phyloP scores from a whole-genome alignment of 305 asterid genomes.

The Fraxinus albicans region DNA sequence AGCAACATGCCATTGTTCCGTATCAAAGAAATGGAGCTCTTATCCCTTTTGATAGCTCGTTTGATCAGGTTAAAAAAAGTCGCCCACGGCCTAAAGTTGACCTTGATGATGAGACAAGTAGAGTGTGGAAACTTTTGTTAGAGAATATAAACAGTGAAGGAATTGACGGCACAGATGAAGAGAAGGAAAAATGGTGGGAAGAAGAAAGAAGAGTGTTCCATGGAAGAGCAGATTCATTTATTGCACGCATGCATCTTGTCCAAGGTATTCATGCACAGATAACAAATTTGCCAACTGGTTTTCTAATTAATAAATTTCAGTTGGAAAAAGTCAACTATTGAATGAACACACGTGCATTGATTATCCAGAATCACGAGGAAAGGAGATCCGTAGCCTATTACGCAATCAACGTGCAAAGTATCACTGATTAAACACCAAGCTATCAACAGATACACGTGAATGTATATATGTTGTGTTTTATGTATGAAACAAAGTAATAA shows the following conservation, averaged over 20 bases:
- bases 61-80: slow-evolving; percentile 46
- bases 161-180: slow-evolving; percentile 84
- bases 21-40: slow-evolving; percentile 64
- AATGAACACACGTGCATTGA: background rate
- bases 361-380: background rate
- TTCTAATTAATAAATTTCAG: slow-evolving; percentile 9
- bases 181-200: slow-evolving; percentile 93
- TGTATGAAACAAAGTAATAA: background rate
- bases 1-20: slow-evolving; percentile 64
- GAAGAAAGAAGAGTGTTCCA: slow-evolving; percentile 84
- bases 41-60: slow-evolving; percentile 55
- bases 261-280: slow-evolving; percentile 59
- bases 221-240: slow-evolving; percentile 91
- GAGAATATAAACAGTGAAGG: slow-evolving; percentile 94
- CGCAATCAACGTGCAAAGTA: background rate
- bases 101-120: slow-evolving; percentile 90
- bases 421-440: background rate
- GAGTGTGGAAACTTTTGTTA: slow-evolving; percentile 92
- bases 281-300: slow-evolving; percentile 6
- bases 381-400: background rate
- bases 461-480: background rate
- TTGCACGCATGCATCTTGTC: slow-evolving; percentile 97
- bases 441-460: background rate
- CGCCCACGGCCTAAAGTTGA: slow-evolving; percentile 80
- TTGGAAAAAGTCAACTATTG: background rate